Evolutionary conservation across 2,329 filamentous ascomycete species (phyloP), one percentile per base, ranked within the genome.

Genomic region (Sarocladium oryzae): DNA sequence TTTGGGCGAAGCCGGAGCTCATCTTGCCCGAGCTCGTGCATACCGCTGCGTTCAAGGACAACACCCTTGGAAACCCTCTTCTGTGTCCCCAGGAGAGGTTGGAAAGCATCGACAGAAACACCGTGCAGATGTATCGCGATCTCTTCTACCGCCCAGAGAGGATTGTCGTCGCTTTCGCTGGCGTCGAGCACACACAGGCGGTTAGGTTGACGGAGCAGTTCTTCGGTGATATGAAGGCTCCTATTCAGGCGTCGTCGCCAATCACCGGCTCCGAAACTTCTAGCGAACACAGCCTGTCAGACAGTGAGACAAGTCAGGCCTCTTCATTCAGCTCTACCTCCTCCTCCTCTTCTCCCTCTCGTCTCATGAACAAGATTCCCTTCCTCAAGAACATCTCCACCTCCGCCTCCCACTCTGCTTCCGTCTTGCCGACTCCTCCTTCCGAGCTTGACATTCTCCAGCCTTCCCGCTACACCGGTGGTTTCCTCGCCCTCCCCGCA

Each of bases 1-100:
- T 99, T 52, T 99, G 93, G 93, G 86, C 86, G 60, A 97, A 95
- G 76, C 91, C 93, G 0, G 92, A 97, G 63, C 79, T 99, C 52
- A 97, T 99, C 59, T 74, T 99, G 54, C 93, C 93, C 0, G 93
- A 99, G 71, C 72, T 99, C 59, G 86, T 97, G 33, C 93, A 99
- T 68, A 93, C 91, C 74, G 90, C 93, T 9, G 93, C 91, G 2
- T 99, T 89, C 71, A 93, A 90, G 73, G 88, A 93, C 65, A 97
- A 99, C 71, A 97, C 93, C 0, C 77, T 99, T 11, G 93, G 93
- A 33, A 95, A 97, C 68, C 93, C 93, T 3, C 69, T 99, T 57
- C 72, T 99, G 49, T 99, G 93, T 65, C 93, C 93, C 0, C 82
- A 86, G 63, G 92, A 97, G 61, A 77, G 91, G 49, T 72, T 99